Conservation (phyloP, 192 early-diverging fungal species). For the Backusella parvicylindrica region DNA sequence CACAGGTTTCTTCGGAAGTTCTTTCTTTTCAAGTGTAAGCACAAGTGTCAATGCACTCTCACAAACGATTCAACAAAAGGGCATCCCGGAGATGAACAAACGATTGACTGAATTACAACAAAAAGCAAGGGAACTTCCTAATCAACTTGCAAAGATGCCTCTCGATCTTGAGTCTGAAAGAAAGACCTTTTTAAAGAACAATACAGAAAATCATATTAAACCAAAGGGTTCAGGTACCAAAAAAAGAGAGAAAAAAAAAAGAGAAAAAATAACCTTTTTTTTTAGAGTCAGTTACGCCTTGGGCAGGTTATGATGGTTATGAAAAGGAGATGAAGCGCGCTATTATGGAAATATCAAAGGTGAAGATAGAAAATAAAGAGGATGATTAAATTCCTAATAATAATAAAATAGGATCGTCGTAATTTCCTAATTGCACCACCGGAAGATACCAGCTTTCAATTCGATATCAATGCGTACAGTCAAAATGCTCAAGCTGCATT, state of each 20-base stretch:
- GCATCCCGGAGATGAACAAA: constrained; percentile 17
- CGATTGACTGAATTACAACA: constrained; percentile 24
- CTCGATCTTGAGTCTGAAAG: constrained; percentile 43
- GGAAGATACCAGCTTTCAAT: constrained; percentile 56
- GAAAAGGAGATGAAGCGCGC: constrained; percentile 47
- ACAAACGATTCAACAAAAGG: constrained; percentile 9
- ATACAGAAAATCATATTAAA: constrained; percentile 17
- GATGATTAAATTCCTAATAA: not conserved
- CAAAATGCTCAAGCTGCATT: constrained; percentile 54
- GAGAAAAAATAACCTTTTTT: not conserved
- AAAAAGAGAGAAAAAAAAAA: not conserved
- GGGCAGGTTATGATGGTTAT: constrained; percentile 47
- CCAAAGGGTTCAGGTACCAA: constrained; percentile 20
- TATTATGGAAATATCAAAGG: constrained; percentile 48
- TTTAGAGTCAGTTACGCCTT: constrained; percentile 46
- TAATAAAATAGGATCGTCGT: constrained; percentile 57
- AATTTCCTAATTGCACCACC: constrained; percentile 63
- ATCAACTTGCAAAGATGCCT: constrained; percentile 23
- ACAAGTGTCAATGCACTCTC: constrained; percentile 10
- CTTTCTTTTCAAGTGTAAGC: constrained; percentile 7
- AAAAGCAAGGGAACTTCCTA: constrained; percentile 20
- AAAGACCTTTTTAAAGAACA: constrained; percentile 46
- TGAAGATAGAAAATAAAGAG: not conserved
- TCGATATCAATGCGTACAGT: constrained; percentile 55
- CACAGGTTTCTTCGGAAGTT: not conserved